Evolutionary conservation across 192 early-diverging fungal genomes (phyloP).

Genomic region (Chytriomyces sp.): DNA sequence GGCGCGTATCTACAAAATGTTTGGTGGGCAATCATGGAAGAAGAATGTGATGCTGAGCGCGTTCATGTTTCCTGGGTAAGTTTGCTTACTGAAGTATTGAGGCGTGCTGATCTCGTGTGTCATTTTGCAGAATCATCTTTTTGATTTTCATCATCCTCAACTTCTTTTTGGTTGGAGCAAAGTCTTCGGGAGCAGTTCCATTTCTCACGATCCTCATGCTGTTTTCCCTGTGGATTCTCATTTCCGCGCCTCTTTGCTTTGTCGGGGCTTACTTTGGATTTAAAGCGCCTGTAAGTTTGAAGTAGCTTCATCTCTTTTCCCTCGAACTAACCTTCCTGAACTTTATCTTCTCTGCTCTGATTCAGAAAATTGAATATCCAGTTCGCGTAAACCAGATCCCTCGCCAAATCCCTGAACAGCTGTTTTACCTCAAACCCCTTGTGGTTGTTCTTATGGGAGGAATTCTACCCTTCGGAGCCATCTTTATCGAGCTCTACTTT

Average conservation of each 20-base stretch:
- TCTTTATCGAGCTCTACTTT: slow-evolving; percentile 69
- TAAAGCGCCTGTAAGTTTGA: slow-evolving; percentile 56
- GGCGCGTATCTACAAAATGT: slow-evolving; percentile 90
- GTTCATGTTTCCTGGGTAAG: slow-evolving; percentile 80
- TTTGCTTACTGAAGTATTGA: not conserved
- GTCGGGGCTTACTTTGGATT: slow-evolving; percentile 89
- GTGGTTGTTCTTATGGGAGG: slow-evolving; percentile 70
- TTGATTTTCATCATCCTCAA: slow-evolving; percentile 73
- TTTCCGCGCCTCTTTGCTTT: slow-evolving; percentile 80
- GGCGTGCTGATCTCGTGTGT: not conserved
- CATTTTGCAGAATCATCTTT: slow-evolving; percentile 54
- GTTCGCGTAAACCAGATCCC: slow-evolving; percentile 92
- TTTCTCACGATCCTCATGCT: slow-evolving; percentile 85
- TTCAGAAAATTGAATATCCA: slow-evolving; percentile 75
- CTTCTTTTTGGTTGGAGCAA: slow-evolving; percentile 82
- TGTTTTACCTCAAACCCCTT: slow-evolving; percentile 65
- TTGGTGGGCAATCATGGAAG: slow-evolving; percentile 87
- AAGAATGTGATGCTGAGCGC: slow-evolving; percentile 81
- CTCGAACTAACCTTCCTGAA: slow-evolving; percentile 16
- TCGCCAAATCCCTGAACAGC: slow-evolving; percentile 82
- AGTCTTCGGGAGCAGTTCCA: slow-evolving; percentile 90
- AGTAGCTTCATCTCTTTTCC: not conserved
- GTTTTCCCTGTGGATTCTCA: slow-evolving; percentile 77
- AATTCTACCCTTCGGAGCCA: slow-evolving; percentile 70
- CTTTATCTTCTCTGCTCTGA: not conserved